These are phyloP conservation scores for Keithomyces neogunnii DNA, from an alignment of 2,329 filamentous ascomycete species.

Conservation along the genomic window DNA sequence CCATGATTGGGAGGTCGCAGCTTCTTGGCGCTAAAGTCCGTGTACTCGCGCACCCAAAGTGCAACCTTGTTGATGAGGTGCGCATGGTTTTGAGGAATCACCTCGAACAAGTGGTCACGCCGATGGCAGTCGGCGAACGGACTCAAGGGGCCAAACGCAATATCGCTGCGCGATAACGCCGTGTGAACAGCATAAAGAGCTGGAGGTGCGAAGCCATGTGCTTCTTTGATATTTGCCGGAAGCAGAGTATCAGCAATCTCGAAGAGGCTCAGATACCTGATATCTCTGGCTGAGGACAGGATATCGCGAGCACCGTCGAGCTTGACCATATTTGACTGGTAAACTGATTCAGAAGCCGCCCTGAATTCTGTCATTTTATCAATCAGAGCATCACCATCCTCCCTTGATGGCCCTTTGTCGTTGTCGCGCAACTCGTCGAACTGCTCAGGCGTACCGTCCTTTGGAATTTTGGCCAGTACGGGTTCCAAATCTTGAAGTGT, in stretches of 20 bases:
- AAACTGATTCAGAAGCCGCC: slow-evolving; percentile 31
- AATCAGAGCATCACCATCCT: slow-evolving; percentile 34
- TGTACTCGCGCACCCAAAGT: slow-evolving; percentile 24
- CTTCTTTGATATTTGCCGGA: slow-evolving; percentile 23
- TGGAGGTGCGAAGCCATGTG: slow-evolving; percentile 31
- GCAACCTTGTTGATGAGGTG: slow-evolving; percentile 22
- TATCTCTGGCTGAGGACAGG: slow-evolving; percentile 27
- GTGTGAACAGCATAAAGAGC: slow-evolving; percentile 64
- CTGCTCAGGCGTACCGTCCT: slow-evolving; percentile 17
- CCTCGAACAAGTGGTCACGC: slow-evolving; percentile 50
- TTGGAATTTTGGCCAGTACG: slow-evolving; percentile 22
- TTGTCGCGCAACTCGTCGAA: slow-evolving; percentile 22
- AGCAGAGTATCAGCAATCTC: slow-evolving; percentile 41
- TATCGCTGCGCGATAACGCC: slow-evolving; percentile 50
- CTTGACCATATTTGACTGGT: slow-evolving; percentile 37
- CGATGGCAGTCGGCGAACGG: slow-evolving; percentile 37
- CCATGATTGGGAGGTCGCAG: slow-evolving; percentile 8
- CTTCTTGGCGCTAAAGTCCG: slow-evolving; percentile 13
- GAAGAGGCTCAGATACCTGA: slow-evolving; percentile 40
- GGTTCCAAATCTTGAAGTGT: slow-evolving; percentile 31
- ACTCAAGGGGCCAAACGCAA: slow-evolving; percentile 48
- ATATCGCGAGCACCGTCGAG: slow-evolving; percentile 37
- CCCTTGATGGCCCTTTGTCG: slow-evolving; percentile 35
- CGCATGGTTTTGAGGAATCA: slow-evolving; percentile 30
- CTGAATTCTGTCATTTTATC: slow-evolving; percentile 39